Conservation (phyloP, 148 eudicot species). For the Pharnaceum exiguum region DNA sequence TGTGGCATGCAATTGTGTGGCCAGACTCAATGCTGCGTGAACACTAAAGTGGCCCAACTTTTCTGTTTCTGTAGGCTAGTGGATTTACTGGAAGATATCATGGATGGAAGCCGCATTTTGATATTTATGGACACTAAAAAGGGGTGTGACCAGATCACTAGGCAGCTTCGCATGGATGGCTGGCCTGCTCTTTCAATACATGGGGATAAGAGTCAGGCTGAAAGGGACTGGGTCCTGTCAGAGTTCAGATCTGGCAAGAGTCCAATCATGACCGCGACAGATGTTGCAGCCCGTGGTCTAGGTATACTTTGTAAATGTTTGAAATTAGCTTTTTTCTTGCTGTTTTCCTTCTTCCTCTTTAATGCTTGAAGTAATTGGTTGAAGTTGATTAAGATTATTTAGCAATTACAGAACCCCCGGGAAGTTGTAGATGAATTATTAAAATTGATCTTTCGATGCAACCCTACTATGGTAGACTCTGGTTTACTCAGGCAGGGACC, state of each 20-base stretch:
- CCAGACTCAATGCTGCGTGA: too few species aligned
- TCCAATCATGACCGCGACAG: slow-evolving; percentile 98
- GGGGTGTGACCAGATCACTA: slow-evolving; percentile 91
- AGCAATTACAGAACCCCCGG: too few species aligned
- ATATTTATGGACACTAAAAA: slow-evolving; percentile 97
- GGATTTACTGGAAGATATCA: slow-evolving; percentile 91
- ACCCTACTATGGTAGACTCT: not conserved
- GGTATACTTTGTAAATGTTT: slow-evolving; percentile 36
- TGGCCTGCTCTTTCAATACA: slow-evolving; percentile 99
- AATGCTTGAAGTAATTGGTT: too few species aligned
- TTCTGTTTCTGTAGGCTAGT: slow-evolving; percentile 50
- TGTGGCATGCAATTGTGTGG: too few species aligned
- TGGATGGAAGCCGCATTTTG: slow-evolving; percentile 96
- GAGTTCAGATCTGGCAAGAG: slow-evolving; percentile 96
- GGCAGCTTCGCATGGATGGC: slow-evolving; percentile 96
- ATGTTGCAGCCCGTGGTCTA: slow-evolving; percentile 98
- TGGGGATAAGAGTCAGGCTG: slow-evolving; percentile 98
- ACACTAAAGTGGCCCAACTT: too few species aligned
- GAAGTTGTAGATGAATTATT: too few species aligned
- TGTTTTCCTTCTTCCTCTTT: too few species aligned
- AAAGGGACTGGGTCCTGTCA: slow-evolving; percentile 98
- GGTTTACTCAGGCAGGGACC: not conserved
- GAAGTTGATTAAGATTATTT: too few species aligned
- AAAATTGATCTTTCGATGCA: too few species aligned
- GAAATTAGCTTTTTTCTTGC: too few species aligned